These are phyloP conservation scores for Pseudotsuga menziesii DNA, from an alignment of 75 land plant genomes.

Conservation along the genomic window DNA sequence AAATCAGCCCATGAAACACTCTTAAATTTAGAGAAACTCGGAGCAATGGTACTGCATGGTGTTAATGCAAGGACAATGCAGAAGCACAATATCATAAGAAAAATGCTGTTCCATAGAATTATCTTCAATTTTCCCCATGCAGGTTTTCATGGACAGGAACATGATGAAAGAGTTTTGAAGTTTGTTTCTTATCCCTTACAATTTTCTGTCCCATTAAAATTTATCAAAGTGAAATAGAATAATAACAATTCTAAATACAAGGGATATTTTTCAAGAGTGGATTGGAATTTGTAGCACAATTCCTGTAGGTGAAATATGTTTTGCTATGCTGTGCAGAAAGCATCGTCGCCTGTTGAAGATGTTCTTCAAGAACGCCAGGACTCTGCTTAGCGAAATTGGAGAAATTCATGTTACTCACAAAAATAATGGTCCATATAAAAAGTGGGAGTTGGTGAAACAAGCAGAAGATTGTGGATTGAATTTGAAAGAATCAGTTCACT, in stretches of 20 bases:
- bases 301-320: too few relatives aligned
- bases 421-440: background rate
- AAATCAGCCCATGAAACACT: background rate
- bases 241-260: too few relatives aligned
- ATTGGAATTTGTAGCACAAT: too few relatives aligned
- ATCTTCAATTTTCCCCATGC: constrained; percentile 64
- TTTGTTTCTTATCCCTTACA: too few relatives aligned
- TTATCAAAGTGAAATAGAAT: too few relatives aligned
- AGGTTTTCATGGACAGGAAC: constrained; percentile 36
- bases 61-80: constrained; percentile 51
- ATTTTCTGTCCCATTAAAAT: too few relatives aligned
- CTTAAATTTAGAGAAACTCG: background rate
- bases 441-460: constrained; percentile 14
- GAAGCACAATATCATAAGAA: constrained; percentile 10
- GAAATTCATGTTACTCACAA: constrained; percentile 14
- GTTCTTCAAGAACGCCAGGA: constrained; percentile 11
- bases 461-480: constrained; percentile 4
- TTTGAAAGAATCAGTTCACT: background rate
- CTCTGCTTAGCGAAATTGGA: constrained; percentile 1
- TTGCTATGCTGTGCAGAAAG: background rate
- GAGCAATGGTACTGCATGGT: constrained; percentile 29
- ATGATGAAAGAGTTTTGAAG: background rate
- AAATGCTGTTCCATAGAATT: constrained; percentile 33
- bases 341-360: constrained; percentile 1
- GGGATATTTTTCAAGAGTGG: too few relatives aligned